Evolutionary conservation across 2,329 filamentous ascomycete genomes (phyloP).

Genomic region (Aspergillus melleus): DNA sequence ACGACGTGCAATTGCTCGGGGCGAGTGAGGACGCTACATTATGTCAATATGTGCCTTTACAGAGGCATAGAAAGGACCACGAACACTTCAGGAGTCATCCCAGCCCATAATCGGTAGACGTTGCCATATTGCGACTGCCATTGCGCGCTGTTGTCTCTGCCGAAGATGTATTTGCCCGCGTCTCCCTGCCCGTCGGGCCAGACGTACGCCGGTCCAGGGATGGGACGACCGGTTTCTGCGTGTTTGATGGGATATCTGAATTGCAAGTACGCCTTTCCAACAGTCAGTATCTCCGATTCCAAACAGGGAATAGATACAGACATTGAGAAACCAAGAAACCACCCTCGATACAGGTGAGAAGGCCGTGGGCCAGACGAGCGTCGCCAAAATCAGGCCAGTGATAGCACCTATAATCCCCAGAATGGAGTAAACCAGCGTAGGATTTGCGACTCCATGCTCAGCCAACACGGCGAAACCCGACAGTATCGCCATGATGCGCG

Average conservation of each 20-base stretch:
- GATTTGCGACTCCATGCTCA: background rate
- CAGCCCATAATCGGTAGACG: slow-evolving; percentile 43
- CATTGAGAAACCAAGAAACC: background rate
- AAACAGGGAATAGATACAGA: background rate
- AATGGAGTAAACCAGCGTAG: background rate
- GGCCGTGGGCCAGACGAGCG: background rate
- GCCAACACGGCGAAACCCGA: background rate
- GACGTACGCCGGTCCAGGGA: slow-evolving; percentile 12
- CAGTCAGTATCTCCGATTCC: background rate
- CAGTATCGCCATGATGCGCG: background rate
- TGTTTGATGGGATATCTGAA: slow-evolving; percentile 1
- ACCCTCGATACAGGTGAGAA: background rate
- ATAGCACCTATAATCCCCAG: background rate
- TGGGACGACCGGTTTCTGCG: background rate
- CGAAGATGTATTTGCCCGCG: slow-evolving; percentile 41
- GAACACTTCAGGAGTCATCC: slow-evolving; percentile 43
- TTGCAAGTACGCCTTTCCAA: background rate
- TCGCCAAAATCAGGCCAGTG: background rate
- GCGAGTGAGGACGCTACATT: slow-evolving; percentile 33
- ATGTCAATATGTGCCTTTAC: background rate
- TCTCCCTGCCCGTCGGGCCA: slow-evolving; percentile 45
- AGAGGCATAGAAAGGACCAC: slow-evolving; percentile 6
- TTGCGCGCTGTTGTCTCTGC: slow-evolving; percentile 29
- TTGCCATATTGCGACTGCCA: slow-evolving; percentile 38
- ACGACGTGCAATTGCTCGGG: slow-evolving; percentile 38